phyloP scores from a whole-genome alignment of 192 early-diverging fungal species.

The Jimgerdemannia lactiflua region DNA sequence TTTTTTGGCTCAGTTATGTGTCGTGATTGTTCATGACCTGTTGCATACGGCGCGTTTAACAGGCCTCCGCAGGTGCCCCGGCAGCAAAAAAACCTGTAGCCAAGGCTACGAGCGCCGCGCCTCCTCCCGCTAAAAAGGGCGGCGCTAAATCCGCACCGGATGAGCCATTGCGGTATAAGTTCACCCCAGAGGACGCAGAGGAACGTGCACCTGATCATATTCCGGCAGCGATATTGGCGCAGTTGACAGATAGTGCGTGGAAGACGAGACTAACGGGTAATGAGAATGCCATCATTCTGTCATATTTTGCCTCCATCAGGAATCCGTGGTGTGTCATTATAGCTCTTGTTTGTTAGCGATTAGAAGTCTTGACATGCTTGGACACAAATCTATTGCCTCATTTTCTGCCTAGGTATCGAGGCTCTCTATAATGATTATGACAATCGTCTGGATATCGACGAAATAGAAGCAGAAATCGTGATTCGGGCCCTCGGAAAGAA shows the following conservation, averaged over 20 bases:
- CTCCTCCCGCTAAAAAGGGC: slow-evolving; percentile 26
- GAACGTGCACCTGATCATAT: slow-evolving; percentile 61
- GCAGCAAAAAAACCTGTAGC: slow-evolving; percentile 29
- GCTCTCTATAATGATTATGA: slow-evolving; percentile 66
- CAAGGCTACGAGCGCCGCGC: slow-evolving; percentile 23
- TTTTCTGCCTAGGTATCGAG: slow-evolving; percentile 53
- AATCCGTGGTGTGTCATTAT: too few species aligned
- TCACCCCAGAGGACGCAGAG: slow-evolving; percentile 70
- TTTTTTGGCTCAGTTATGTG: background rate
- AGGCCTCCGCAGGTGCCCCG: slow-evolving; percentile 23
- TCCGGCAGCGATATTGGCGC: slow-evolving; percentile 53
- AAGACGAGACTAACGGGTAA: slow-evolving; percentile 81
- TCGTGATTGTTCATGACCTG: too few species aligned
- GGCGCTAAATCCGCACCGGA: slow-evolving; percentile 43
- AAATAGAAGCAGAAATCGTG: slow-evolving; percentile 78
- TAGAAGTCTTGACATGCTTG: too few species aligned
- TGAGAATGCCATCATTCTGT: background rate
- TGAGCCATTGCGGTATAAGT: slow-evolving; percentile 67
- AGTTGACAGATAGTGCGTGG: slow-evolving; percentile 77
- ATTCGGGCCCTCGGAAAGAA: slow-evolving; percentile 75
- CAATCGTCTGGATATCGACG: slow-evolving; percentile 34
- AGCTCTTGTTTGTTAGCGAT: too few species aligned
- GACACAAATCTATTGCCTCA: too few species aligned
- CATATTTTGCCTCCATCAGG: background rate
- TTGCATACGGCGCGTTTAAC: too few species aligned